Evolutionary conservation across 2,329 filamentous ascomycete genomes (phyloP), one percentile per base, ranked within the genome.

Genomic region (Fusarium agapanthi): DNA sequence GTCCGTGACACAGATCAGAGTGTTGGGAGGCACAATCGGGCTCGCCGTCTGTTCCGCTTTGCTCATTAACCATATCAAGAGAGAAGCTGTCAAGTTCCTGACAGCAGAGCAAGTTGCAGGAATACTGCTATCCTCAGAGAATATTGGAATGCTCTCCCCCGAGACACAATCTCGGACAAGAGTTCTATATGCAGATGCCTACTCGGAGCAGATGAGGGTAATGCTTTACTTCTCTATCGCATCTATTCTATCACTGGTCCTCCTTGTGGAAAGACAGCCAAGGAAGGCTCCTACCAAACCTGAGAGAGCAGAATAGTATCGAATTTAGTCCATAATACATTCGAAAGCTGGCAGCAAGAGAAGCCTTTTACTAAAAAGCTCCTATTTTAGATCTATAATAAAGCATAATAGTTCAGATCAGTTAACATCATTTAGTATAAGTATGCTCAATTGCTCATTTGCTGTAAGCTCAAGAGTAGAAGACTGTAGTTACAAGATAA

Each of bases 1-100:
- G 5, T 51, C 71, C 2, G 40, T 69, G 7, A 72, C 71, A 3
- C 71, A 73, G 20, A 44, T 69, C 7, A 45, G 71, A 20, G 69
- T 72, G 9, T 55, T 73, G 47, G 71, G 69, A 22, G 71, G 71
- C 16, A 73, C 71, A 32, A 65, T 73, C 2, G 67, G 65, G n/a
- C 70, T 72, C 7, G 70, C 70, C 8, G 34, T 61, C 16, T 72
- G 70, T 28, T 51, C 57, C 2, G 44, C 43, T 5, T 53, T 60
- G 57, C 28, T 60, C 28, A 51, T 60, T 8, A 53, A 60, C 26
- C 35, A 60, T 32, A 60, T 60, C 14, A 60, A 60, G 30, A 35
- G n/a, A n/a, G 44, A 60, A 41, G 44, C 57, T 20, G n/a, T 12
- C 22, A 60, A 53, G 6, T 60, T 41, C 35, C 20, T 60, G 4